A percentile compares a stretch with the other conserved stretches of the same genome.
These are phyloP conservation scores for Lipomyces mesembrius DNA, from an alignment of 805 yeast species.

Conservation along the genomic window DNA sequence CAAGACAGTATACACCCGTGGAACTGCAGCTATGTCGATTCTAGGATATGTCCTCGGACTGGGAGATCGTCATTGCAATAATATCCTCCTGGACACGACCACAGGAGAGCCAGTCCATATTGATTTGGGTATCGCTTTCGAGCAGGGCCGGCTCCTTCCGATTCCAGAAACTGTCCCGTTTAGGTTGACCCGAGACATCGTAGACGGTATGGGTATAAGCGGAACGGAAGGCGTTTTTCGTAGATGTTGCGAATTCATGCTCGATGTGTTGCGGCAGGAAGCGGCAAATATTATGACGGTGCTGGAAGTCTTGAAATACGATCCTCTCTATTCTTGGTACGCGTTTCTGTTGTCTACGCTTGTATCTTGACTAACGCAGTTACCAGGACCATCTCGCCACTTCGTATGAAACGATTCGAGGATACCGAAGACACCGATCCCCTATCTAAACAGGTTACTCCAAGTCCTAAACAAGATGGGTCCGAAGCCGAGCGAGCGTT, in stretches of 20 bases:
- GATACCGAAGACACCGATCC: conserved; percentile 15
- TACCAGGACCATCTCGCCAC: conserved; percentile 66
- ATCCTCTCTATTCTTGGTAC: conserved; percentile 88
- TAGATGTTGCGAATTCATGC: conserved; percentile 72
- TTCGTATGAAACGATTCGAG: conserved; percentile 42
- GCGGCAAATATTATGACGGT: conserved; percentile 75
- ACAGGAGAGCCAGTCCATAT: conserved; percentile 95
- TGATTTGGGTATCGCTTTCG: conserved; percentile 95
- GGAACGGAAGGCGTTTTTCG: conserved; percentile 80
- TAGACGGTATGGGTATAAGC: conserved; percentile 91
- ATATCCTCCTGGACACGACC: conserved; percentile 75
- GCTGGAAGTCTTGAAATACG: conserved; percentile 84
- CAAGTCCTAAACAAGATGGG: conserved; percentile 44
- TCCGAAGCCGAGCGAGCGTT: conserved; percentile 84
- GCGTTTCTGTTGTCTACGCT: conserved; percentile 2
- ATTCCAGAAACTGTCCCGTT: conserved; percentile 96
- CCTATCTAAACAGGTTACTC: conserved; percentile 39
- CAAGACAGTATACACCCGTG: conserved; percentile 67
- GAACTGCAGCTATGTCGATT: conserved; percentile 82
- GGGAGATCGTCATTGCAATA: conserved; percentile 95
- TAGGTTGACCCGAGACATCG: conserved; percentile 83
- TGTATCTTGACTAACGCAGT: conserved; percentile 6
- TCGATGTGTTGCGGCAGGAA: conserved; percentile 67
- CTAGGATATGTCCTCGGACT: conserved; percentile 87
- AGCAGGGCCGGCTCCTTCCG: conserved; percentile 81